Percentiles rank a stretch among this genome's conserved stretches.
phyloP scores from a whole-genome alignment of 2,329 filamentous ascomycete genomes.

The Pseudopyrenochaeta lycopersici region DNA sequence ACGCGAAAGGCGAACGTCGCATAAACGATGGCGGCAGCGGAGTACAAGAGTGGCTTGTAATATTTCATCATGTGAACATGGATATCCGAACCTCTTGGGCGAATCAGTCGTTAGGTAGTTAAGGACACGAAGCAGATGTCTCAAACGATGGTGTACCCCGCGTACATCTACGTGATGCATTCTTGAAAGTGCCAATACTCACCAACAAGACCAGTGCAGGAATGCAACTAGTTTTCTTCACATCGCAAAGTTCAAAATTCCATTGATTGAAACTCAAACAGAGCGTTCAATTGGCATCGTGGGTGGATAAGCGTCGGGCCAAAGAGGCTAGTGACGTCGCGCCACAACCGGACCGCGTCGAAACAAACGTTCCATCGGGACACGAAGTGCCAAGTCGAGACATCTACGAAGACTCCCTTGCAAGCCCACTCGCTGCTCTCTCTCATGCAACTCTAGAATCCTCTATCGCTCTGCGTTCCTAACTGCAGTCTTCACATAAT shows the following conservation, averaged over 20 bases:
- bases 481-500: constrained; percentile 28
- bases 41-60: constrained; percentile 26
- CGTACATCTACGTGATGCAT: constrained; percentile 1
- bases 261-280: too few relatives aligned
- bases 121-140: neutral
- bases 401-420: constrained; percentile 35
- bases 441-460: neutral
- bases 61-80: constrained; percentile 17
- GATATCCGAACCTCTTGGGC: neutral
- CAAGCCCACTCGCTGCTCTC: constrained; percentile 9
- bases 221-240: neutral
- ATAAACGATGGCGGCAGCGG: constrained; percentile 23
- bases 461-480: constrained; percentile 14
- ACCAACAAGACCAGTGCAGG: neutral
- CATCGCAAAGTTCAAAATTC: too few relatives aligned
- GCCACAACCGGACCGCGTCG: constrained; percentile 30
- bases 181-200: neutral
- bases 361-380: constrained; percentile 42
- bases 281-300: neutral
- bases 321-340: constrained; percentile 35
- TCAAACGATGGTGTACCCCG: constrained; percentile 7
- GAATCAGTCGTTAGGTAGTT: neutral
- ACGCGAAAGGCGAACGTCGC: constrained; percentile 27
- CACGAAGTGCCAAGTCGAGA: constrained; percentile 49
- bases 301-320: neutral